Evolutionary conservation across 2,329 filamentous ascomycete genomes (phyloP), one percentile per base, ranked within the genome.

Genomic region (Fusarium papillatum): DNA sequence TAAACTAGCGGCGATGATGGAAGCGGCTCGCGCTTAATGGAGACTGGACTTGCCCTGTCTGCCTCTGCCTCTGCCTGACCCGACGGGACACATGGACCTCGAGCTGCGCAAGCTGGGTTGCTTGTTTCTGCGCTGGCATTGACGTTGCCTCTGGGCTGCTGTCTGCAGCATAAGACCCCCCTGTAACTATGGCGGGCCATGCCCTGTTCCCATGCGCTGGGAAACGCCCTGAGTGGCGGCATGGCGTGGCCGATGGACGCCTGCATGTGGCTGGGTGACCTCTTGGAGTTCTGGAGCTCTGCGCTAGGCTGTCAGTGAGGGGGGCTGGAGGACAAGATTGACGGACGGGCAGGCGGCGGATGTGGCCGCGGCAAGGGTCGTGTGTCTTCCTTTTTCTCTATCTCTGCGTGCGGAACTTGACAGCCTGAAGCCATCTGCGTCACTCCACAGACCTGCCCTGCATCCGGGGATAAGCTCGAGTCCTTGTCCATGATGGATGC

Each of bases 1-100:
- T 71, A 72, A 74, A 66, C 68, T 80, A 79, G 77, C 70, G 64
- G 74, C 77, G 55, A 78, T 79, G 74, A 76, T 80, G 72, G 77
- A 79, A 76, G 77, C 76, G 72, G 71, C 76, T 74, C 70, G 53
- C 61, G 34, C 62, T 64, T 64, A 38, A 39, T 59, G 22, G 24
- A 55, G 24, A 55, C 48, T 41, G 39, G 39, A 41, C 39, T n/a
- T 36, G 34, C 34, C 34, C 34, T 36, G 34, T 14, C 34, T 36
- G 34, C 14, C 34, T 16, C 53, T 59, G 31, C 9, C 29, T 36
- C 31, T 36, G 55, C 34, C 57, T 24, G 6, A 59, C 62, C 62
- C 50, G 63, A 70, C 48, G 65, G 50, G 50, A 57, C 50, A 57
- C 50, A 57, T 57, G 50, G 50, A 34, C 69, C 65, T 73, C 65